phyloP scores from a whole-genome alignment of 108 stramenopile species.

The Skeletonema tropicum region DNA sequence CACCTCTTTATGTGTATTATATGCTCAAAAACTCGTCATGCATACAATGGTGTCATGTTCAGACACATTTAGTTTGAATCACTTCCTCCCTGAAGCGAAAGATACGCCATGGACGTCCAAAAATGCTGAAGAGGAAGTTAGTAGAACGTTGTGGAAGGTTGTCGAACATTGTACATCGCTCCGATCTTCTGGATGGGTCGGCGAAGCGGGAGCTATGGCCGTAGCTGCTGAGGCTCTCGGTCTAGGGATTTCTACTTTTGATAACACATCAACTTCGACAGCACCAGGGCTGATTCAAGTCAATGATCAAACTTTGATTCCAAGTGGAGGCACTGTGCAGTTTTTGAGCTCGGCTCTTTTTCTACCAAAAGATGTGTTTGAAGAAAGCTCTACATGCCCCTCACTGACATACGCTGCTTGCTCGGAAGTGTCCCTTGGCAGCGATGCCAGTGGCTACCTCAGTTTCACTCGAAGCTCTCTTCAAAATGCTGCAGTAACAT shows the following conservation, averaged over 20 bases:
- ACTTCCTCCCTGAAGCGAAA: constrained; percentile 29
- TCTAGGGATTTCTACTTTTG: constrained; percentile 77
- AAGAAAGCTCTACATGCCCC: constrained; percentile 21
- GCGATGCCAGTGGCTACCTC: constrained; percentile 64
- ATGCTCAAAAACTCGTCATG: constrained; percentile 69
- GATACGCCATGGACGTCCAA: constrained; percentile 7
- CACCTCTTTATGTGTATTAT: constrained; percentile 50
- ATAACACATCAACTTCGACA: constrained; percentile 26
- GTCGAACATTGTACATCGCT: constrained; percentile 66
- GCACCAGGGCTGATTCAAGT: constrained; percentile 46
- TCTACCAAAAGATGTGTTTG: constrained; percentile 1
- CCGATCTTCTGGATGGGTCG: constrained; percentile 74
- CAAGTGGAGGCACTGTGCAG: constrained; percentile 56
- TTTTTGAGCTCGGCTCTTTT: constrained; percentile 54
- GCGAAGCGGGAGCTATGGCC: constrained; percentile 92
- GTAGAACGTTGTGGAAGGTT: constrained; percentile 56
- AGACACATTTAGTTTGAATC: constrained; percentile 53
- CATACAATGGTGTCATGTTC: constrained; percentile 60
- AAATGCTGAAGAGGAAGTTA: constrained; percentile 23
- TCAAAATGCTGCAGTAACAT: constrained; percentile 62
- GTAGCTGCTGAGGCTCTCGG: constrained; percentile 89
- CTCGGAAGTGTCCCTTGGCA: constrained; percentile 66
- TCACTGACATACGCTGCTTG: constrained; percentile 53
- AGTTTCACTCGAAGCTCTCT: constrained; percentile 64
- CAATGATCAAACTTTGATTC: constrained; percentile 46